These are phyloP conservation scores for Penstemon eatonii DNA, from an alignment of 257 asterid species.

Conservation along the genomic window DNA sequence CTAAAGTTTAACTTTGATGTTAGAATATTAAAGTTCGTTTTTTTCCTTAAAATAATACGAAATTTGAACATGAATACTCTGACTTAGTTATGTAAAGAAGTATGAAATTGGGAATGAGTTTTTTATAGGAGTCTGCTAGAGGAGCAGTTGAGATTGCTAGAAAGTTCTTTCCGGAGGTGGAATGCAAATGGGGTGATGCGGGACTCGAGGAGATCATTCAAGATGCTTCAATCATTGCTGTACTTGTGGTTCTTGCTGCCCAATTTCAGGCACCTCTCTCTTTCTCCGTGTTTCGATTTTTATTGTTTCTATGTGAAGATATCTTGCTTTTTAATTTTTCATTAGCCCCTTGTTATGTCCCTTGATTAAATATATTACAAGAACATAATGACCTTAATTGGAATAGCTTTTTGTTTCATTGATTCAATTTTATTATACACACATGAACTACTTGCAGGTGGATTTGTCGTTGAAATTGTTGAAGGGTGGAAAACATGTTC, in stretches of 20 bases:
- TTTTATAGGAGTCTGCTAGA: conserved; percentile 72
- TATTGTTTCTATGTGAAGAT: not conserved
- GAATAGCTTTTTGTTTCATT: not conserved
- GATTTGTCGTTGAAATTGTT: conserved; percentile 82
- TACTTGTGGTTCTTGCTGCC: conserved; percentile 88
- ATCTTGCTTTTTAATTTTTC: not conserved
- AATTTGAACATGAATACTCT: not conserved
- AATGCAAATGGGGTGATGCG: conserved; percentile 86
- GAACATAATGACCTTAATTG: not conserved
- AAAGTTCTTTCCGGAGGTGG: conserved; percentile 70
- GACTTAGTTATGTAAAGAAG: not conserved
- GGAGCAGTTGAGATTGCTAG: conserved; percentile 79
- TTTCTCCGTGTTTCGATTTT: conserved; percentile 16
- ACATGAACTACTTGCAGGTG: conserved; percentile 52
- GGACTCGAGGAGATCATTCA: conserved; percentile 79
- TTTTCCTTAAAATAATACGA: not conserved
- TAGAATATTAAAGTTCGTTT: not conserved
- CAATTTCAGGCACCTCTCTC: conserved; percentile 64
- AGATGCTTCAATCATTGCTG: conserved; percentile 71
- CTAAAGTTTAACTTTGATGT: not conserved
- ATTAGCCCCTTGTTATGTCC: not conserved
- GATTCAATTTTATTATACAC: conserved; percentile 26
- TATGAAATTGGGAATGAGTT: conserved; percentile 1
- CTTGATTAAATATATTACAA: not conserved
- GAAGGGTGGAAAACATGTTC: conserved; percentile 86